Conservation (phyloP, 768 basidiomycete species). For the Russula compacta region DNA sequence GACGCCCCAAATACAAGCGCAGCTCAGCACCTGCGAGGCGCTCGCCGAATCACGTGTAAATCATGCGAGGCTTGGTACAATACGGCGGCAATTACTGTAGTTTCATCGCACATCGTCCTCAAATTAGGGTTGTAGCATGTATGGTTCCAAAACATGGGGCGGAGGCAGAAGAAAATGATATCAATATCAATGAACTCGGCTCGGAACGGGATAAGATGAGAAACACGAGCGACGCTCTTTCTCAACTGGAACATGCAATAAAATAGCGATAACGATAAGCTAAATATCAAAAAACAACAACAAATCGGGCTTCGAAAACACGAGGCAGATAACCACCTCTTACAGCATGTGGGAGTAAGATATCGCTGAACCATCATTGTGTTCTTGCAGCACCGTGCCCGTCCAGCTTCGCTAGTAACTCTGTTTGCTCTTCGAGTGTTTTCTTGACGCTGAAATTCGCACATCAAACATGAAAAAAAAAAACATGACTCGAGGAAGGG, state of each 20-base stretch:
- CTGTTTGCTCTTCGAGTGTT: conserved; percentile 22
- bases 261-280: conserved; percentile 3
- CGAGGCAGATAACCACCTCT: not conserved
- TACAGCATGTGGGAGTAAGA: not conserved
- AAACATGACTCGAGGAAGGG: not conserved
- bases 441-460: conserved; percentile 17
- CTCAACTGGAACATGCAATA: not conserved
- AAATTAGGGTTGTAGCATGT: no score
- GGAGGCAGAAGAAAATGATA: no score
- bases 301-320: not conserved
- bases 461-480: not conserved
- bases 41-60: not conserved
- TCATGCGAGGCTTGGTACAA: no score
- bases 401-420: conserved; percentile 23
- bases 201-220: no score
- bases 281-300: not conserved
- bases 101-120: no score
- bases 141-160: no score
- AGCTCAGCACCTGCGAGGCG: not conserved
- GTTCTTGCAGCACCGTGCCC: conserved; percentile 1
- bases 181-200: no score
- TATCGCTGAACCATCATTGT: not conserved
- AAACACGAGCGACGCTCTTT: no score
- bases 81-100: no score
- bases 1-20: not conserved